Evolutionary conservation across 176 grass and related monocot species (phyloP).

Genomic region (Zoysia pacifica): DNA sequence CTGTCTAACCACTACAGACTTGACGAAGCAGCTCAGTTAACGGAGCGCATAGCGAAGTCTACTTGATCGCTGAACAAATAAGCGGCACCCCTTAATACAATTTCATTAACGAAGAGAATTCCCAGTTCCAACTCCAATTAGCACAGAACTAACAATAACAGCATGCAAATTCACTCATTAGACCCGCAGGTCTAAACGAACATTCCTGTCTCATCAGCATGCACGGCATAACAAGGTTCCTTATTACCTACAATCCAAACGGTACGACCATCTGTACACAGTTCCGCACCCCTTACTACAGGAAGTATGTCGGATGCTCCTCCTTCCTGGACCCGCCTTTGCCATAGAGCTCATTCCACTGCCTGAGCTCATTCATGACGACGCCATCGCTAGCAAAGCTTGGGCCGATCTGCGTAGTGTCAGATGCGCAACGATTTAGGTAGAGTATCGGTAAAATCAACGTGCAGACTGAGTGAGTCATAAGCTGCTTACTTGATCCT

Average conservation of each 20-base stretch:
- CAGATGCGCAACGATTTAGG: background rate
- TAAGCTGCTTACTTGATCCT: slow-evolving; percentile 60
- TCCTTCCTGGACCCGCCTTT: slow-evolving; percentile 83
- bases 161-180: background rate
- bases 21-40: background rate
- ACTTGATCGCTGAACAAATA: no score
- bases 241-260: slow-evolving; percentile 25
- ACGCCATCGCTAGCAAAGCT: slow-evolving; percentile 69
- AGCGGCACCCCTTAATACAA: background rate
- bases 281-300: no score
- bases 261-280: background rate
- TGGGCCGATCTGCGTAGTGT: slow-evolving; percentile 51
- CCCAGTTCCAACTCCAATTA: background rate
- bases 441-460: background rate
- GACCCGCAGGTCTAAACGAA: background rate
- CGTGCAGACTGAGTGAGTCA: background rate
- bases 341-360: slow-evolving; percentile 88
- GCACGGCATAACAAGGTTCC: background rate
- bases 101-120: background rate
- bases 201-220: background rate
- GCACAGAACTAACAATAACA: background rate
- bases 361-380: slow-evolving; percentile 66
- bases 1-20: no score
- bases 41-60: no score
- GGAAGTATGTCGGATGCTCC: slow-evolving; percentile 72